A percentile compares a stretch with the other conserved stretches of the same genome.
Evolutionary conservation across 177 flowering plant genomes (phyloP).

Genomic region (Telopea speciosissima): DNA sequence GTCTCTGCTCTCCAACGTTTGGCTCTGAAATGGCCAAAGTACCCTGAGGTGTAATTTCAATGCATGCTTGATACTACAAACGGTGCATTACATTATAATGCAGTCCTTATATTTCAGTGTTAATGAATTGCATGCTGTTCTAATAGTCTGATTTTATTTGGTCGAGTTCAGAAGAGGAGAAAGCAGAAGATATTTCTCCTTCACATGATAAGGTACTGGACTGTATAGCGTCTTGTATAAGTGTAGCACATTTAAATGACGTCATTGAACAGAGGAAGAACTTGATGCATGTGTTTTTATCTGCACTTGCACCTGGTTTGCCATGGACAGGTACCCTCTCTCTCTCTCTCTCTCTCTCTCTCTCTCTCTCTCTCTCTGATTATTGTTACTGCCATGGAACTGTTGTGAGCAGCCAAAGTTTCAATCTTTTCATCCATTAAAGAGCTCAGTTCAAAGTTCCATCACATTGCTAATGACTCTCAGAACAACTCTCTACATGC

Average conservation of each 20-base stretch:
- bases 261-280: constrained; percentile 51
- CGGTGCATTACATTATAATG: background rate
- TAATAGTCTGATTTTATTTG: background rate
- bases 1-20: no score
- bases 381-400: constrained; percentile 5
- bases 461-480: constrained; percentile 18
- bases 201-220: constrained; percentile 56
- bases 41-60: no score
- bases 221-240: constrained; percentile 65
- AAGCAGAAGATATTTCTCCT: constrained; percentile 38
- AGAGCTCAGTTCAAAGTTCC: constrained; percentile 62
- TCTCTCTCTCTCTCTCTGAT: background rate
- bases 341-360: background rate
- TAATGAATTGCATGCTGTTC: background rate
- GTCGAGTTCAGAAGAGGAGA: constrained; percentile 41
- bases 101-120: background rate
- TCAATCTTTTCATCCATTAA: constrained; percentile 57
- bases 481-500: constrained; percentile 24
- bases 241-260: constrained; percentile 48
- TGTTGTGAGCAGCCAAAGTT: constrained; percentile 57
- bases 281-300: constrained; percentile 39
- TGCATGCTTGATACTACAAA: background rate
- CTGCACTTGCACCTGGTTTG: constrained; percentile 46
- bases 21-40: no score
- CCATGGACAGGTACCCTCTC: constrained; percentile 64